Evolutionary conservation across 768 basidiomycete species (phyloP), one percentile per base, ranked within the genome.

Genomic region (Rhodotorula babjevae): DNA sequence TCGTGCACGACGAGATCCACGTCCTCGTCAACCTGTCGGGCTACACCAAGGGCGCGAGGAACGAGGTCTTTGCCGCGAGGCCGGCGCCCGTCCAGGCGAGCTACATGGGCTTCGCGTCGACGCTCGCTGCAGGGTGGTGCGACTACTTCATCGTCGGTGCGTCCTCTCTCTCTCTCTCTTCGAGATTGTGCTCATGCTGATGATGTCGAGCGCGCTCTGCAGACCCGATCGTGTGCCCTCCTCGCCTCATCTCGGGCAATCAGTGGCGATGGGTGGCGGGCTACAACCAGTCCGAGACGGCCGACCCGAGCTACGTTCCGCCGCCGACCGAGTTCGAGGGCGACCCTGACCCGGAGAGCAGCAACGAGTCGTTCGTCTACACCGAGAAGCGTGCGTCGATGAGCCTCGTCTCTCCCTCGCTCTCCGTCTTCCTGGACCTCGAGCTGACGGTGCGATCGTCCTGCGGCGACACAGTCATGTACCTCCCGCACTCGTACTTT

Each of bases 41-140:
- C 18, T 86, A 86, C 70, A 86, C 85, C 44, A 86, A 85, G 76
- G 85, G 84, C 25, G 83, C 85, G 3, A 78, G 82, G 67, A 86
- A 86, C 68, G 85, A 86, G 63, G 81, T 86, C 27, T 86, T 86
- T 59, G 85, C 85, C 23, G 84, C 83, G 2, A 81, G 85, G 36
- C 83, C 84, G 25, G 82, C 82, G 61, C 85, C 85, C 6, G 77
- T 86, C 18, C 85, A 86, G 76, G 79, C 85, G 63, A 84, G 29
- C 57, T 78, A 67, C 68, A 85, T 86, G 82, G 85, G 85, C 27
- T 86, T 84, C 63, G 85, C 85, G 10, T 85, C 85, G 25, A 85
- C 85, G 9, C 73, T 85, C 18, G 82, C 78, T 63, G 82, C 83
- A 4, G 81, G 83, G 76, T 78, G 70, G 71, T 72, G 70, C 53